A percentile compares a stretch with the other conserved stretches of the same genome.
phyloP scores from a whole-genome alignment of 2,329 filamentous ascomycete species.

The Beauveria pseudobassiana region DNA sequence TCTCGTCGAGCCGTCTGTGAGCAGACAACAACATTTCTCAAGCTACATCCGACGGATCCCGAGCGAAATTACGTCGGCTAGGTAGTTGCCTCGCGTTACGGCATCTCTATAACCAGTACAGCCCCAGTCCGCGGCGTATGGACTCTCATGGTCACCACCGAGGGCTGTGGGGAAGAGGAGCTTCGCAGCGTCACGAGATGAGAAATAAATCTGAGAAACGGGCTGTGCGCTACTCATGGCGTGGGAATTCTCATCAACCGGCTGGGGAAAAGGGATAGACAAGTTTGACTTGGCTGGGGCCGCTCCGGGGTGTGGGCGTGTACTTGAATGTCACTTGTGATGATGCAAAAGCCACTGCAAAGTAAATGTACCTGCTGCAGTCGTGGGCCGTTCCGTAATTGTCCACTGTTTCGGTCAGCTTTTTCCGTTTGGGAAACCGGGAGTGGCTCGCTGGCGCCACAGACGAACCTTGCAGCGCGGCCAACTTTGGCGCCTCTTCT shows the following conservation, averaged over 20 bases:
- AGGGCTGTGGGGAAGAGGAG: neutral
- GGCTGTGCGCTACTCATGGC: neutral
- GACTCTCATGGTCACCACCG: neutral
- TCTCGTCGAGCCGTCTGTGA: no score
- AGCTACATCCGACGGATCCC: neutral
- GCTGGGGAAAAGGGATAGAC: conserved; percentile 2
- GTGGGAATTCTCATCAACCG: neutral
- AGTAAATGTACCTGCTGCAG: neutral
- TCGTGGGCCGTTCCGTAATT: neutral
- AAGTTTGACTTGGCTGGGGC: neutral
- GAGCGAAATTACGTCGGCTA: no score
- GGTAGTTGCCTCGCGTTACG: no score
- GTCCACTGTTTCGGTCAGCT: neutral
- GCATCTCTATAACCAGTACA: no score
- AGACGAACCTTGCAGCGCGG: neutral
- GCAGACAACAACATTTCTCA: no score
- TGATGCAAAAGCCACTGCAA: no score
- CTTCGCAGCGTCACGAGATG: conserved; percentile 1
- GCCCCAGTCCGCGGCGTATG: neutral
- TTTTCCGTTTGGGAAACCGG: neutral
- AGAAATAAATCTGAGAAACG: neutral
- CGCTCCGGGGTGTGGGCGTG: neutral
- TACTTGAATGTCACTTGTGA: neutral
- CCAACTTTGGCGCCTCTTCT: neutral
- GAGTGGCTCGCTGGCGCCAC: neutral